Base-by-base conservation (phyloP, 2,329 filamentous ascomycete species). In the Penicillium frequentans region DNA sequence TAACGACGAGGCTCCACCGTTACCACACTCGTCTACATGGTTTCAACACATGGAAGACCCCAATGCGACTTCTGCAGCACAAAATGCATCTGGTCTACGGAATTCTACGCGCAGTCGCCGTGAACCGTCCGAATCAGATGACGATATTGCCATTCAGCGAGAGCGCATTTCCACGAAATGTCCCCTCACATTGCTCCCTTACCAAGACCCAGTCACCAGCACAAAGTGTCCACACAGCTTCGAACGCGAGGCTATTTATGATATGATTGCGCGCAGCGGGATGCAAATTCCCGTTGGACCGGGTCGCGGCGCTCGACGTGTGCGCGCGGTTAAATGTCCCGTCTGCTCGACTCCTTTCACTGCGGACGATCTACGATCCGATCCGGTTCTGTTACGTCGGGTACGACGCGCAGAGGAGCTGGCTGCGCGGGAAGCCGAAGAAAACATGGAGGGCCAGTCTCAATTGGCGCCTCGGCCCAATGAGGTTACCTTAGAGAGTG, bases 21-120 rank as follows among this genome's bases (percentile, higher is more conserved):
- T 87, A 16, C 82, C 86, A 0, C 79, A 84, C 50, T 72, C 82
- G 10, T 81, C 80, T 13, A 83, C 84, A 11, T 90, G 87, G 87
- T 90, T 90, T 68, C 68, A 75, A 4, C 78, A 81, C 13, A 75
- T 81, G 54, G 76, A 78, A 62, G 78, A 79, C 23, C 54, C 55
- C 1, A 54, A 44, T 54, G 52, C 56, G 3, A 14, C 37, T 6
- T 33, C 45, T 0, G 35, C n/a, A 39, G n/a, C 35, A 21, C 39
- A 23, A 13, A 24, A 29, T 31, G 50, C 23, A 31, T 48, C 53
- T 23, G 39, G 52, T 5, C 45, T 14, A 31, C 37, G 29, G 24
- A 27, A 11, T 46, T 49, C 33, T 9, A 43, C 31, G 24, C 53
- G 47, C 37, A 43, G 27, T 45, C 53, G 35, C 6, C 64, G 55